Evolutionary conservation across 2,329 filamentous ascomycete genomes (phyloP), one percentile per base, ranked within the genome.

Genomic region (Pseudogymnoascus sp.): DNA sequence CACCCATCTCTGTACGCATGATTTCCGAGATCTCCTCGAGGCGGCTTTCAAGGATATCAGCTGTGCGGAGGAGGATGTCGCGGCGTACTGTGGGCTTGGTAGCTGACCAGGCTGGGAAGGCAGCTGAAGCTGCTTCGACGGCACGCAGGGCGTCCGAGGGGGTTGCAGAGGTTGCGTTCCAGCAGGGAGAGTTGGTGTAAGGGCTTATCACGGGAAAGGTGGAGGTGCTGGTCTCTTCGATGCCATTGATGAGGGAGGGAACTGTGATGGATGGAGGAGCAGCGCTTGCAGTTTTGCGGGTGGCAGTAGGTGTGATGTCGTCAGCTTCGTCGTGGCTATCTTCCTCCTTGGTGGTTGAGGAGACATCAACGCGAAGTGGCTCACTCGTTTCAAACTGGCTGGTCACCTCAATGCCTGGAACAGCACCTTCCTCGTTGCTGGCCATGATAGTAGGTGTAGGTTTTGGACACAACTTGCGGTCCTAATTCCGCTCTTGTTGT

Each of bases 101-200:
- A 65, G 80, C 78, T 11, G 78, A 76, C 85, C 85, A 88, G 60
- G 78, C 70, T 7, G 78, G 78, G 72, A 86, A 84, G 0, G 85
- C 84, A 21, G 76, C 74, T 58, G 82, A 72, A 0, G 85, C 84
- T 4, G 80, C 75, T 14, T 77, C 74, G n/a, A 81, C 74, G 6
- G 84, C 84, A 59, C 75, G 72, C 5, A 76, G 70, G 41, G 80
- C 83, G 67, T 86, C 78, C 6, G 78, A 73, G 55, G 78, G 70
- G 0, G 80, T 79, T 23, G 81, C 82, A 14, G 79, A 75, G 23
- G 78, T 78, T 62, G 78, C 77, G 43, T 74, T 72, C 76, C 80
- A 81, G 62, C 83, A 52, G 41, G 63, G 70, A 6, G 77, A 68
- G 63, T 81, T 74, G 63, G 78, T 78, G 6, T 73, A 70, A 2